Evolutionary conservation across 352 stramenopile species (phyloP).

Genomic region (Globisporangium sylvaticum): DNA sequence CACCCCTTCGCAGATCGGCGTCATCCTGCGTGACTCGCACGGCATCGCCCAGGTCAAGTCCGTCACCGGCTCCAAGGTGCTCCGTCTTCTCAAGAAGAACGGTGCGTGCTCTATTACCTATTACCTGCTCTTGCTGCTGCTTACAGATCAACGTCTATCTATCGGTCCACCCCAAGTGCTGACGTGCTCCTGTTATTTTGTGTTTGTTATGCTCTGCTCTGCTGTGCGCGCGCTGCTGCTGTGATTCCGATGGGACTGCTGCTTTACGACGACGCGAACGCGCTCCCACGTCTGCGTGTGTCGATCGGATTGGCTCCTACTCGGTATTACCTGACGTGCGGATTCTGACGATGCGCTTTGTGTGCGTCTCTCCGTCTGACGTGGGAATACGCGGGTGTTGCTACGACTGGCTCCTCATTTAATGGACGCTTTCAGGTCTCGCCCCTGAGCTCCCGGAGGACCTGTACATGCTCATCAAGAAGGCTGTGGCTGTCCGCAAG

Average conservation of each 20-base stretch:
- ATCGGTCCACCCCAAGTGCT: conserved; percentile 9
- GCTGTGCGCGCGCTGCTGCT: background rate
- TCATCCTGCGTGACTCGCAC: conserved; percentile 99
- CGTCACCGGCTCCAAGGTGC: conserved; percentile 99
- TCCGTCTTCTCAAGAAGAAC: conserved; percentile 99
- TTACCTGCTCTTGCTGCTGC: too few species aligned
- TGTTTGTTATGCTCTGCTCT: conserved; percentile 9
- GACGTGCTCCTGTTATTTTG: conserved; percentile 23
- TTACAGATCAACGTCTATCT: conserved; percentile 6
- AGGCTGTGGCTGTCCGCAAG: conserved; percentile 99
- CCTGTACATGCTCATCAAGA: conserved; percentile 99
- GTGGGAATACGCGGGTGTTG: conserved; percentile 81
- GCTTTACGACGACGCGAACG: background rate
- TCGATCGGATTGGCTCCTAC: conserved; percentile 17
- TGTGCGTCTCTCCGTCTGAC: conserved; percentile 61
- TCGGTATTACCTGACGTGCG: conserved; percentile 85
- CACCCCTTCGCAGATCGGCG: conserved; percentile 96
- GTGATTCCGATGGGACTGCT: background rate
- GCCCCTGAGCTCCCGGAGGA: conserved; percentile 99
- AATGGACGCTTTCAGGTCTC: conserved; percentile 62
- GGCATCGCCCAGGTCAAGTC: conserved; percentile 98
- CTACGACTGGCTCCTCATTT: background rate
- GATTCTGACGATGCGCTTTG: conserved; percentile 38
- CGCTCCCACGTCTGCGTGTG: background rate
- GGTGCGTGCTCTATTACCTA: conserved; percentile 42